phyloP scores from a whole-genome alignment of 106 monocot genomes.

The Amphibolis antarctica region DNA sequence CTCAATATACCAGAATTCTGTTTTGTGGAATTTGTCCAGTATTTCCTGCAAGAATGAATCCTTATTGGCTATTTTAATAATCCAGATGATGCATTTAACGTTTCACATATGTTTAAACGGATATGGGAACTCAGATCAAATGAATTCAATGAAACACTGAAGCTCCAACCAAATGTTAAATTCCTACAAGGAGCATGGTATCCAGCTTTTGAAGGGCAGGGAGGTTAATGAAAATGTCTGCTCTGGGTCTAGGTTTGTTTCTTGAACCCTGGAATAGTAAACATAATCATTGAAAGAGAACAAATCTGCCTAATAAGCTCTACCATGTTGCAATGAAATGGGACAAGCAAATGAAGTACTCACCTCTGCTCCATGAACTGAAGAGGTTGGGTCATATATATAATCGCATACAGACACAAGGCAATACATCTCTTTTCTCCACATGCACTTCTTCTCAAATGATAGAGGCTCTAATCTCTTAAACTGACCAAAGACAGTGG shows the following conservation, averaged over 20 bases:
- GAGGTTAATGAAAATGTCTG: slow-evolving; percentile 70
- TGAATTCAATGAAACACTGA: not conserved
- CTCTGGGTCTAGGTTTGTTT: slow-evolving; percentile 68
- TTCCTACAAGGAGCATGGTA: slow-evolving; percentile 62
- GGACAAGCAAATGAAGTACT: not conserved
- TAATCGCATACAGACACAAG: slow-evolving; percentile 71
- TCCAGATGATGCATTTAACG: not conserved
- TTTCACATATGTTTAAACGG: not conserved
- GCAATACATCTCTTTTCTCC: slow-evolving; percentile 78
- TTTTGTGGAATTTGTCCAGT: slow-evolving; percentile 52
- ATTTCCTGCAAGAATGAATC: slow-evolving; percentile 43
- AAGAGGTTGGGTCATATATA: slow-evolving; percentile 37
- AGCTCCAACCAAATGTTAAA: not conserved
- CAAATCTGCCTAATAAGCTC: not conserved
- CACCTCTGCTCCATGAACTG: slow-evolving; percentile 2
- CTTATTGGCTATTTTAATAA: not conserved
- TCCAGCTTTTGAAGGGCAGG: slow-evolving; percentile 80
- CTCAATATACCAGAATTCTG: slow-evolving; percentile 84
- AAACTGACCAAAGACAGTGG: slow-evolving; percentile 60
- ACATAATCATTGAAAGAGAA: not conserved
- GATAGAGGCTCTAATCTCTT: slow-evolving; percentile 64
- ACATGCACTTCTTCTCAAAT: slow-evolving; percentile 57
- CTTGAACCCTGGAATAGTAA: slow-evolving; percentile 37
- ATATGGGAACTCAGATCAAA: not conserved
- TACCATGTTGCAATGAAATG: not conserved